Base-by-base conservation (phyloP, 495 filamentous ascomycete genomes). In the Delitschia confertaspora region DNA sequence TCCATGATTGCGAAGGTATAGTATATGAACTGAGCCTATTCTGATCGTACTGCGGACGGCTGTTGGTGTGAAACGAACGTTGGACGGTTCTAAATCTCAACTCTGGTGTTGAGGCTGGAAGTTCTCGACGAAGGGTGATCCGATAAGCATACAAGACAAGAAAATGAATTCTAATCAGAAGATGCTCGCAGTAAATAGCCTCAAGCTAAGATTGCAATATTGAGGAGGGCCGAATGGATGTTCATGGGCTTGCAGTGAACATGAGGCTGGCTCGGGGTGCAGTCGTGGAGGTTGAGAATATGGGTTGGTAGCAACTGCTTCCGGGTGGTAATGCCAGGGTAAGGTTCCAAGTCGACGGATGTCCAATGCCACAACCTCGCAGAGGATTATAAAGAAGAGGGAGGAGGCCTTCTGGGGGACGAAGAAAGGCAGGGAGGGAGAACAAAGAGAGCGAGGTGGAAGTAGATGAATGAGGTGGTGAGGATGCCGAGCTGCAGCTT, bases 1-100 rank as follows among this genome's bases (percentile, higher is more conserved):
- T 80, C 80, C 66, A 94, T 85, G 86, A 98, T 95, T 34, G 7
- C n/a, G 39, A 27, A 34, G 31, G 30, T n/a, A 23, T 2, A 30
- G 23, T 14, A 42, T 37, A 24, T 9, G 11, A 9, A 24, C 9
- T 9, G 11, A 9, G 5, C 20, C 14, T 5, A 20, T 9, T 5
- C 18, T 35, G 33, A 35, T 35, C 18, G 33, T 16, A n/a, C 7
- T 37, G 45, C 26, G 17, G 40, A 7, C 6, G 37, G 37, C 18
- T 3, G n/a, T 20, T 13, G 30, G 25, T 13, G 27, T 16, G 8
- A 37, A 50, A 50, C 46, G 47, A 50, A 33, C 13, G 51, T 49
- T 46, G 31, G 33, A 18, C 19, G 24, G 33, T 11, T 42, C 32
- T 40, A 23, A 29, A 24, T 13, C 25, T 18, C 1, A 24, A 21